phyloP scores from a whole-genome alignment of 257 asterid genomes.

The Ballota nigra region DNA sequence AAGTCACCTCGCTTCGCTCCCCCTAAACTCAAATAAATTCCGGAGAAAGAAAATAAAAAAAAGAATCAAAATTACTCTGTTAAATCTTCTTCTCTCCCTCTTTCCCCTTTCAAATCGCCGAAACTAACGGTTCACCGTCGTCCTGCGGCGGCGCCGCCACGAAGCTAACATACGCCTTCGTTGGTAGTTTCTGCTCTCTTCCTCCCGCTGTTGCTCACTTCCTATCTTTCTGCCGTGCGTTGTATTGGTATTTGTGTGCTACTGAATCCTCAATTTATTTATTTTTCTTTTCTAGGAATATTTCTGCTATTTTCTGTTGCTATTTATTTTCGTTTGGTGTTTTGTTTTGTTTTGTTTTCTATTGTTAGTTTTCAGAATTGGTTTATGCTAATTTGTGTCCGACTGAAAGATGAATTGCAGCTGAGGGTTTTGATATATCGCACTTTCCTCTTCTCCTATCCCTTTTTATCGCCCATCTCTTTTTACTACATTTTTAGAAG shows the following conservation, averaged over 20 bases:
- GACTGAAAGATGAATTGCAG: slow-evolving; percentile 13
- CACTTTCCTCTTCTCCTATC: no score
- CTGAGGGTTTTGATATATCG: slow-evolving; percentile 10
- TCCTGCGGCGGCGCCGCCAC: slow-evolving; percentile 27
- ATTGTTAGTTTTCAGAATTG: not conserved
- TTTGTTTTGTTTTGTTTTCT: not conserved
- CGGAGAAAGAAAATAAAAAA: not conserved
- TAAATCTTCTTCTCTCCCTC: slow-evolving; percentile 12
- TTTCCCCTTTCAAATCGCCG: not conserved
- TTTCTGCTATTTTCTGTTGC: not conserved
- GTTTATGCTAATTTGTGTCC: not conserved
- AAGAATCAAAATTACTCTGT: slow-evolving; percentile 1
- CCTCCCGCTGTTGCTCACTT: slow-evolving; percentile 5
- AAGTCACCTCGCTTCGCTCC: not conserved
- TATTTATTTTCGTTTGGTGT: not conserved
- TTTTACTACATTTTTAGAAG: not conserved
- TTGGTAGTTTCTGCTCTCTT: not conserved
- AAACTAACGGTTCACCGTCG: slow-evolving; percentile 51
- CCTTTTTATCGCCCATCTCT: not conserved
- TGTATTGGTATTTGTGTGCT: slow-evolving; percentile 7
- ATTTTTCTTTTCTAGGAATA: not conserved
- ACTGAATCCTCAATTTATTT: not conserved
- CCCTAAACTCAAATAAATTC: slow-evolving; percentile 3
- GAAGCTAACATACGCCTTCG: not conserved
- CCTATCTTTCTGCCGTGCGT: not conserved